phyloP scores from a whole-genome alignment of 2,329 filamentous ascomycete species.

The Aspergillus fischeri region DNA sequence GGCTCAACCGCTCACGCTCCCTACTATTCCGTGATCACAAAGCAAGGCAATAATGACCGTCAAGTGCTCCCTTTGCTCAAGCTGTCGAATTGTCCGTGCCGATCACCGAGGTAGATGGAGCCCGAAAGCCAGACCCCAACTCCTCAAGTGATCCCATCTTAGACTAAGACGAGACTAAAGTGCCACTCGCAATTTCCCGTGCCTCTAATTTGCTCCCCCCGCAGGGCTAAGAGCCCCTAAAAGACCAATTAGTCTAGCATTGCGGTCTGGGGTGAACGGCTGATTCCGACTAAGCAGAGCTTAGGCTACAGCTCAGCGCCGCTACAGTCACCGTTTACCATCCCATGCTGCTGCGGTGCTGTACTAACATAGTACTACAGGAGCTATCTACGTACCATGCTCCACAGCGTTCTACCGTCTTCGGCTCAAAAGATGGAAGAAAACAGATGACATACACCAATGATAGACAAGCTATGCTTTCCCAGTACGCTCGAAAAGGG shows the following conservation, averaged over 20 bases:
- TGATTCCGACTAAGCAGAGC: slow-evolving; percentile 6
- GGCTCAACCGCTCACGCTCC: no score
- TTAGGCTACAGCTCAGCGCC: slow-evolving; percentile 5
- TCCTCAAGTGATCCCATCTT: neutral
- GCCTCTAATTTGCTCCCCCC: slow-evolving; percentile 6
- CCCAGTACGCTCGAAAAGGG: slow-evolving; percentile 7
- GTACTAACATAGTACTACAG: no score
- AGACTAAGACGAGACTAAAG: slow-evolving; percentile 3
- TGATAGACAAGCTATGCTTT: slow-evolving; percentile 8
- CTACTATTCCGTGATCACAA: neutral
- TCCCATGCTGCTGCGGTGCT: no score
- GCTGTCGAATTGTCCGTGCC: slow-evolving; percentile 2
- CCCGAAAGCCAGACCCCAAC: slow-evolving; percentile 4
- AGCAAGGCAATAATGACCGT: neutral
- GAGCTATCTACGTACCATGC: no score
- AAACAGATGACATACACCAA: neutral
- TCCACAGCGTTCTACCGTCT: neutral
- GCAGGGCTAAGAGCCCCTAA: slow-evolving; percentile 6
- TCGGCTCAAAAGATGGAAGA: neutral
- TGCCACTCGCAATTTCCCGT: slow-evolving; percentile 15
- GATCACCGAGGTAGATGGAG: slow-evolving; percentile 10
- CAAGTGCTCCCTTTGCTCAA: slow-evolving; percentile 6
- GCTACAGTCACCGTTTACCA: no score
- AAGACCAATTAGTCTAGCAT: no score
- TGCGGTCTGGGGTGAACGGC: slow-evolving; percentile 6